Base-by-base conservation (phyloP, 2,329 filamentous ascomycete species). In the Talaromyces sp. region DNA sequence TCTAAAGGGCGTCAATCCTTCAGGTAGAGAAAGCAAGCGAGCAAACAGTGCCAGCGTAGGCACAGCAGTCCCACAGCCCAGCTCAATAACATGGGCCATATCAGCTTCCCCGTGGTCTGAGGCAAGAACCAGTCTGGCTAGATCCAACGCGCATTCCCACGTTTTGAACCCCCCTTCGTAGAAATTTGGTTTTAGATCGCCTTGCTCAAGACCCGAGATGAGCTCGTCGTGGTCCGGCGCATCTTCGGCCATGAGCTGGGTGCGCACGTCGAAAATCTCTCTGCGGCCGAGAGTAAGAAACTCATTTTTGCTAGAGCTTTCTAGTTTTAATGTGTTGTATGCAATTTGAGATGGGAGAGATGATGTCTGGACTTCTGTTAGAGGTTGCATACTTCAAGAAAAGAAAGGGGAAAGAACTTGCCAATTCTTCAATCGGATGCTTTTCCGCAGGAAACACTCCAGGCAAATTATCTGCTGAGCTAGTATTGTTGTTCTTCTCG, bases 141-240 rank as follows among this genome's bases (percentile, higher is more conserved):
- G 78, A 67, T 88, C 85, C 50, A 87, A 66, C 10, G 84, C 82
- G 71, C 86, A 88, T 73, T 89, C 86, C 86, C 86, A 89, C 18
- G 85, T 88, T 69, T 89, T 89, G 75, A 88, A 87, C 5, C 86
- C 86, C 64, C 86, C 86, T 75, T 89, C 86, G 70, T 89, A 89
- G 68, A 88, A 76, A 63, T 84, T 83, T 30, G 83, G 82, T 52
- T 80, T 80, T 59, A 88, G 79, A 68, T 88, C 85, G 3, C 83
- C 82, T 59, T 82, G 76, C 57, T 82, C 79, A 4, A 87, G 76
- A 8, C 82, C 80, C 1, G 77, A 70, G 44, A 81, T 74, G 27
- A 82, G 70, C 40, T 73, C 70, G 42, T 80, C 58, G 18, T 63
- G 50, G 6, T 40, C 47, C 5, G 44, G 33, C 18, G 60, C 51